Evolutionary conservation across 1,139 yeast species (phyloP).

Genomic region (Scheffersomyces quercinus): DNA sequence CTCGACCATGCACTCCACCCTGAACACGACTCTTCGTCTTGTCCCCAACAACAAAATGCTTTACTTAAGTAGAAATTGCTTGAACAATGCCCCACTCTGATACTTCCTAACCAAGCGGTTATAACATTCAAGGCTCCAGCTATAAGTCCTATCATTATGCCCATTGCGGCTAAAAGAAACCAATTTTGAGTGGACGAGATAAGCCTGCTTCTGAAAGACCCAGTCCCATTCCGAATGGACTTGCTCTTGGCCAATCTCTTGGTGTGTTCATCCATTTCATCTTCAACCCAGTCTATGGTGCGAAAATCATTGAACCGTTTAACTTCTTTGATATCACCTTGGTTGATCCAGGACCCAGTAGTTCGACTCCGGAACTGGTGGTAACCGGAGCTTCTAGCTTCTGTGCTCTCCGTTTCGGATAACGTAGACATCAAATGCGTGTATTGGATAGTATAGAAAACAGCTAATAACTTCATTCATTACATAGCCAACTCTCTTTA

Average conservation of each 20-base stretch:
- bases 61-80: slow-evolving; percentile 69
- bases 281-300: slow-evolving; percentile 87
- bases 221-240: slow-evolving; percentile 10
- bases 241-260: slow-evolving; percentile 26
- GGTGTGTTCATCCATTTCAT: slow-evolving; percentile 60
- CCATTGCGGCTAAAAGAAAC: slow-evolving; percentile 74
- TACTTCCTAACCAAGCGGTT: slow-evolving; percentile 82
- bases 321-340: slow-evolving; percentile 34
- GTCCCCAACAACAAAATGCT: slow-evolving; percentile 82
- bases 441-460: no score
- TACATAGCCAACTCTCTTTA: no score
- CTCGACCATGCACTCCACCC: slow-evolving; percentile 61
- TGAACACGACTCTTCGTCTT: slow-evolving; percentile 44
- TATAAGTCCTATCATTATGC: slow-evolving; percentile 72
- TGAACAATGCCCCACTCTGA: slow-evolving; percentile 77
- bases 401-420: no score
- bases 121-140: slow-evolving; percentile 81
- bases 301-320: slow-evolving; percentile 58
- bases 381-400: no score
- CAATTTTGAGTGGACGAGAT: slow-evolving; percentile 64
- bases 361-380: slow-evolving; percentile 18
- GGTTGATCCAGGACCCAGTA: slow-evolving; percentile 44
- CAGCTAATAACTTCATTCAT: no score
- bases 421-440: no score
- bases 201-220: slow-evolving; percentile 26